Conservation (phyloP, 2,329 filamentous ascomycete species). For the Lomentospora prolificans region DNA sequence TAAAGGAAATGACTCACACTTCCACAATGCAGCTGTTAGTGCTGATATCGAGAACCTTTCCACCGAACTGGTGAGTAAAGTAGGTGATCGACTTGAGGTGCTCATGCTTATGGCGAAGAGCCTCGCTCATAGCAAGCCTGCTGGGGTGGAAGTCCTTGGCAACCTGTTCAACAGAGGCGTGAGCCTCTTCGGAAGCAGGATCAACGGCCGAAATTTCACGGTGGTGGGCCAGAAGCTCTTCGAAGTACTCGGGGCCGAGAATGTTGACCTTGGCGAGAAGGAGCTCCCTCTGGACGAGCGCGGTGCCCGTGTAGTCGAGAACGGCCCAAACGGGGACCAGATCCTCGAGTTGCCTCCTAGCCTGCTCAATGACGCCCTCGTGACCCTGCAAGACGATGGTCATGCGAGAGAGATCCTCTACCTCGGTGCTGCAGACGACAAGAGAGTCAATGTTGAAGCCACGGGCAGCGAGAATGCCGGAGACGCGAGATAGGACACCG, state of each 20-base stretch:
- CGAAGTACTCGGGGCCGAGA: constrained; percentile 93
- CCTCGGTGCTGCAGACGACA: constrained; percentile 95
- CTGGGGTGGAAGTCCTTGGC: constrained; percentile 78
- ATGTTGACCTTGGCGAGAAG: constrained; percentile 95
- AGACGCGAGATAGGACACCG: constrained; percentile 90
- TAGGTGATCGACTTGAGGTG: constrained; percentile 95
- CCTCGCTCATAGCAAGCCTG: constrained; percentile 76
- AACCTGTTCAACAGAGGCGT: constrained; percentile 18
- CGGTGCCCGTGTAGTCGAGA: constrained; percentile 85
- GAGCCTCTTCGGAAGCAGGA: constrained; percentile 23
- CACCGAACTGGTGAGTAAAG: constrained; percentile 93
- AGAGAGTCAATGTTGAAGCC: constrained; percentile 99
- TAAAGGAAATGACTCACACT: constrained; percentile 52
- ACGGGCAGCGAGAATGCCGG: constrained; percentile 86
- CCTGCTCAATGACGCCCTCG: constrained; percentile 95
- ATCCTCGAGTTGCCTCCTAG: constrained; percentile 88
- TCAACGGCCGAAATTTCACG: constrained; percentile 63
- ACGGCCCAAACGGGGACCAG: constrained; percentile 98
- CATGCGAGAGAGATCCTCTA: constrained; percentile 95
- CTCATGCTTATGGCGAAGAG: constrained; percentile 92
- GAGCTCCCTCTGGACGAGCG: constrained; percentile 90
- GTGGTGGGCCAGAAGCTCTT: constrained; percentile 92
- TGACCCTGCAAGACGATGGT: constrained; percentile 95
- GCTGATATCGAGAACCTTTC: constrained; percentile 95
- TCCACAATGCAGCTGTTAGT: constrained; percentile 98